phyloP scores from a whole-genome alignment of 2,329 filamentous ascomycete genomes.

The Monilinia vaccinii-corymbosi region DNA sequence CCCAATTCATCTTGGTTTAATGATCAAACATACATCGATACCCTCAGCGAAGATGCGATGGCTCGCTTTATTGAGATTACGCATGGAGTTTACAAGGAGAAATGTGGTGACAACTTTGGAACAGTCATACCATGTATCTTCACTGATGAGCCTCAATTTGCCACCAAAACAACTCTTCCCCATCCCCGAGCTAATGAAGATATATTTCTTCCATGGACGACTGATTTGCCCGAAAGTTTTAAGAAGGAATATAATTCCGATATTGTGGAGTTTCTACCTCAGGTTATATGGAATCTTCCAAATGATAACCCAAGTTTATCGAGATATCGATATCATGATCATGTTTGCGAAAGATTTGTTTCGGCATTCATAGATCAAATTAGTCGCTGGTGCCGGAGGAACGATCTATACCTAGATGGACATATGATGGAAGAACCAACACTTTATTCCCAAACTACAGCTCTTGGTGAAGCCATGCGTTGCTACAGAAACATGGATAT shows the following conservation, averaged over 20 bases:
- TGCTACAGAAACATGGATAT: constrained; percentile 28
- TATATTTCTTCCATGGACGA: constrained; percentile 29
- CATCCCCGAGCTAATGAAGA: constrained; percentile 22
- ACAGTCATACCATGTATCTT: constrained; percentile 28
- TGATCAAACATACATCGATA: constrained; percentile 28
- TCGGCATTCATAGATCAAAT: constrained; percentile 28
- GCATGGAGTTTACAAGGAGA: constrained; percentile 28
- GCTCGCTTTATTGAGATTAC: constrained; percentile 26
- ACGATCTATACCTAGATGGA: constrained; percentile 25
- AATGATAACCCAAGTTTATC: constrained; percentile 21
- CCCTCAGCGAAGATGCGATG: constrained; percentile 26
- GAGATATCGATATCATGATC: constrained; percentile 29
- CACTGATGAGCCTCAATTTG: constrained; percentile 30
- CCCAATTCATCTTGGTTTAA: constrained; percentile 28
- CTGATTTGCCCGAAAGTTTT: constrained; percentile 25
- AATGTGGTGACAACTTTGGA: constrained; percentile 27
- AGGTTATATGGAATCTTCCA: constrained; percentile 29
- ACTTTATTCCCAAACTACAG: constrained; percentile 26
- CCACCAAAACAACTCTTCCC: constrained; percentile 26
- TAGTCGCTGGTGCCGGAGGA: constrained; percentile 25
- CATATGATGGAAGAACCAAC: constrained; percentile 31
- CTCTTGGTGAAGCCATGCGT: constrained; percentile 30
- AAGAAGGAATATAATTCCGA: constrained; percentile 19
- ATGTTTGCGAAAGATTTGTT: constrained; percentile 29
- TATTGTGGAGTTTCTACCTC: constrained; percentile 23